Base-by-base conservation (phyloP, 2,329 filamentous ascomycete genomes). In the Ceratocystis variospora region DNA sequence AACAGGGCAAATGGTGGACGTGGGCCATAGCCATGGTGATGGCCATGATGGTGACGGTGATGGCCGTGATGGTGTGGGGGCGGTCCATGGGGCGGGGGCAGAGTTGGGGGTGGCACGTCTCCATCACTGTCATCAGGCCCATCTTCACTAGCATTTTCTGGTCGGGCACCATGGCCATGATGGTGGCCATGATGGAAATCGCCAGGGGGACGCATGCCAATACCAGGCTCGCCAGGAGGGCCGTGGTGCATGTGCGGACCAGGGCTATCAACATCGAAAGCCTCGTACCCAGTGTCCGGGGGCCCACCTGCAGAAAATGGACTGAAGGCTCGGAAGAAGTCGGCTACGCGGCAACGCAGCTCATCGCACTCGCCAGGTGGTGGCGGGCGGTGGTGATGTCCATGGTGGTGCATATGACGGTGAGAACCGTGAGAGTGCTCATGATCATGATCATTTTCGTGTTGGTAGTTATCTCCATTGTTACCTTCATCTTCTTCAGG, bases 201-300 rank as follows among this genome's bases (percentile, higher is more conserved):
- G 33, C 65, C 53, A 28, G 65, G 65, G 15, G 65, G 65, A 10
- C 50, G 61, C 61, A 67, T 67, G 17, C 65, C 65, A 28, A 67
- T 62, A 17, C 65, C 65, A 17, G 65, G 65, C 33, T 63, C 48
- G 45, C 65, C 61, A 6, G 62, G 66, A 19, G 28, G 66, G 25
- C 62, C 66, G 5, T 64, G 53, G 50, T 65, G 66, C 57, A 44
- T 57, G 57, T 67, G 66, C 28, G 53, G 57, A 33, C 53, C 65
- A 22, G 48, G 25, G 22, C 53, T 63, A 17, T 53, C 45, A 31
- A 48, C 44, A 17, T 37, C 61, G 19, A 31, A 50, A 2, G 61
- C 8, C 61, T 33, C 31, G 61, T 63, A 57, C 28, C 17, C 61
- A 8, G 31, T 7, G 12, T 15, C 61, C 12, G 44, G 22, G 41